Percentiles rank a stretch among this genome's conserved stretches.
These are phyloP conservation scores for Aspergillus biplanus DNA, from an alignment of 495 filamentous ascomycete genomes.

Conservation along the genomic window DNA sequence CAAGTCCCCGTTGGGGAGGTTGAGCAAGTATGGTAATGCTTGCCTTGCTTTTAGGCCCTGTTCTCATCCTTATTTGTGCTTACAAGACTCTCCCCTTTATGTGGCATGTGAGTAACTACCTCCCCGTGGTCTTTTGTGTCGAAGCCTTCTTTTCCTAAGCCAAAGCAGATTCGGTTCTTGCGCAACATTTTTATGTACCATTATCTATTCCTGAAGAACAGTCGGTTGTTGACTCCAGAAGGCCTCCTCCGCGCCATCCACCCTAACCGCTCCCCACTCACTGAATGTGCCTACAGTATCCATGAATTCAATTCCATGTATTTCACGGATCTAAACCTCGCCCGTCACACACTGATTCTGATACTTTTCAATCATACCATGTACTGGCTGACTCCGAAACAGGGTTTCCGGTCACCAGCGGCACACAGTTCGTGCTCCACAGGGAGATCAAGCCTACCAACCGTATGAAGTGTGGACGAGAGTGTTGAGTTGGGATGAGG, in stretches of 20 bases:
- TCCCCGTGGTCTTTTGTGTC: too few relatives aligned
- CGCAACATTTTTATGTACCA: neutral
- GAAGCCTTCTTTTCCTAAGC: neutral
- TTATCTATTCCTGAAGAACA: neutral
- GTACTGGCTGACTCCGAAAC: too few relatives aligned
- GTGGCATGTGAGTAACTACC: slow-evolving; percentile 63
- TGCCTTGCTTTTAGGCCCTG: neutral
- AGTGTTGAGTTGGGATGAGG: neutral
- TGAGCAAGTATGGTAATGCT: too few relatives aligned
- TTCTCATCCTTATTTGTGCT: neutral
- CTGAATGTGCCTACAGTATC: neutral
- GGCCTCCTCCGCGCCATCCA: neutral
- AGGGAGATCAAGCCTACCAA: neutral
- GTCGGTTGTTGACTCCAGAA: neutral
- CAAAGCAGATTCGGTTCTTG: neutral
- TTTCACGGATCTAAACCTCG: neutral
- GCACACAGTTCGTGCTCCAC: neutral
- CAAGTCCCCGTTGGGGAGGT: too few relatives aligned
- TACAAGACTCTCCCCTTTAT: slow-evolving; percentile 72
- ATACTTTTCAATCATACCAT: too few relatives aligned
- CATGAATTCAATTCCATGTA: neutral
- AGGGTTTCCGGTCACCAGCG: neutral
- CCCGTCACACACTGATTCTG: too few relatives aligned
- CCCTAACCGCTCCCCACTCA: neutral
- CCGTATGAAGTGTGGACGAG: neutral